Evolutionary conservation across 768 basidiomycete species (phyloP).

Genomic region (Phylloporus rhodoxanthus): DNA sequence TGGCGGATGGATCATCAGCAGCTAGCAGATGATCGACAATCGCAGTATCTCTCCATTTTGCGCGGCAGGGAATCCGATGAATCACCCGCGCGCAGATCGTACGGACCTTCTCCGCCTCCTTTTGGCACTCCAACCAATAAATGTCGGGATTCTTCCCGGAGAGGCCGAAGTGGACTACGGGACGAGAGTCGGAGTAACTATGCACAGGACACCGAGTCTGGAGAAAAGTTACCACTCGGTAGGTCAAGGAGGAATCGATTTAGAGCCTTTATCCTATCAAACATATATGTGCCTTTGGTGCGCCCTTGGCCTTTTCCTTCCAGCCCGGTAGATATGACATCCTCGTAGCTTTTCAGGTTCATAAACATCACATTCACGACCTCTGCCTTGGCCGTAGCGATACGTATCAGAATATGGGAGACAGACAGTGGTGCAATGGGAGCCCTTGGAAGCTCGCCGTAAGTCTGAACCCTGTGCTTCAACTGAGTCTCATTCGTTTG

Average conservation of each 20-base stretch:
- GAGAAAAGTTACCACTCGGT: conserved; percentile 24
- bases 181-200: conserved; percentile 13
- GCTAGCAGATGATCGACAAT: conserved; percentile 13
- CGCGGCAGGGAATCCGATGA: conserved; percentile 19
- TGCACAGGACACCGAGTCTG: conserved; percentile 24
- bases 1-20: conserved; percentile 4
- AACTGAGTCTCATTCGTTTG: background rate
- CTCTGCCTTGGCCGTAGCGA: conserved; percentile 72
- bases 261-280: conserved; percentile 63
- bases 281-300: conserved; percentile 76
- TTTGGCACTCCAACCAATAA: conserved; percentile 50
- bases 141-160: conserved; percentile 66
- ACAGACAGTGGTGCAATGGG: conserved; percentile 48
- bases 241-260: conserved; percentile 43
- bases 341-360: conserved; percentile 68
- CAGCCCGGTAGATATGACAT: conserved; percentile 7
- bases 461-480: conserved; percentile 24
- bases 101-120: conserved; percentile 26
- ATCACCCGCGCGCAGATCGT: conserved; percentile 22
- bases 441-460: conserved; percentile 79
- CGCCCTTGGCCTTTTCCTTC: conserved; percentile 17
- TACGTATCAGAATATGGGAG: conserved; percentile 65
- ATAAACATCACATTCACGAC: conserved; percentile 80
- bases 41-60: conserved; percentile 6
- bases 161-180: conserved; percentile 10